These are phyloP conservation scores for Chamaenerion angustifolium DNA, from an alignment of 345 rosid species.

Conservation along the genomic window DNA sequence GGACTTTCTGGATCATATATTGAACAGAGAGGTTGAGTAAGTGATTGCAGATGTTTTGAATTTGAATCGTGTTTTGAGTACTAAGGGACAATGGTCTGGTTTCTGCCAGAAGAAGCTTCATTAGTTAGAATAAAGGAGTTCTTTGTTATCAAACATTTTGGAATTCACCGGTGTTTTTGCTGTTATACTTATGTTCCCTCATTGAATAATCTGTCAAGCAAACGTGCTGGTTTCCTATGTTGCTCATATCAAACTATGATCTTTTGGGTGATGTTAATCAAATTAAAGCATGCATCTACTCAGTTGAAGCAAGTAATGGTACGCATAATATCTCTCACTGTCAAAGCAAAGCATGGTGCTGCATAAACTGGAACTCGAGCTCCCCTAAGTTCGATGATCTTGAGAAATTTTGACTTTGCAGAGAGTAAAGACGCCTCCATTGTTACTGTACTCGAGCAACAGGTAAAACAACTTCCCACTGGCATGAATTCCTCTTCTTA, in stretches of 20 bases:
- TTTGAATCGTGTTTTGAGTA: background rate
- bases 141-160: background rate
- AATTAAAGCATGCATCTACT: too few relatives aligned
- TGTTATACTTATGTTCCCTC: too few relatives aligned
- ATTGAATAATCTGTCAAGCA: conserved; percentile 3
- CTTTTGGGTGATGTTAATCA: too few relatives aligned
- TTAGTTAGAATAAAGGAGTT: background rate
- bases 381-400: conserved; percentile 40
- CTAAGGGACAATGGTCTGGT: background rate
- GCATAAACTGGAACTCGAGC: conserved; percentile 28
- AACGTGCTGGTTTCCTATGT: background rate
- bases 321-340: too few relatives aligned
- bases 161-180: background rate
- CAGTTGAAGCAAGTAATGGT: too few relatives aligned
- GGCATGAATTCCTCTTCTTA: conserved; percentile 44
- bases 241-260: too few relatives aligned
- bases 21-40: conserved; percentile 54
- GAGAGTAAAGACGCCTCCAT: conserved; percentile 39
- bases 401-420: conserved; percentile 38
- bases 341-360: background rate
- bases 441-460: conserved; percentile 37
- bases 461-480: conserved; percentile 48
- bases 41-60: conserved; percentile 7
- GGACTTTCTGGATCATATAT: conserved; percentile 88
- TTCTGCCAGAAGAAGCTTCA: background rate